These are phyloP conservation scores for Plasmodium ovale DNA, from an alignment of 169 alveolate genomes.

Conservation along the genomic window DNA sequence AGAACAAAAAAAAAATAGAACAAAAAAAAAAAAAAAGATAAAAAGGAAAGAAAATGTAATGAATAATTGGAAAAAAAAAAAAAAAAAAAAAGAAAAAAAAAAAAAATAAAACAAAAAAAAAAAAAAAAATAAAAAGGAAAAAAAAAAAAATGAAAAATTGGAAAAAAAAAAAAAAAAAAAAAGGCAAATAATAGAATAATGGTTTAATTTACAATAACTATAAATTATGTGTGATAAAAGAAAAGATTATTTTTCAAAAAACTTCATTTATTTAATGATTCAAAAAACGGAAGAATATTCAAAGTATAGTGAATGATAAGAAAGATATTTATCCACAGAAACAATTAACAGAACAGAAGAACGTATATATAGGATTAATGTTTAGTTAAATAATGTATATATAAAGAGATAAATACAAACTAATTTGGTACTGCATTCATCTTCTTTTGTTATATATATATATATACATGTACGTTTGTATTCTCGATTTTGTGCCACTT, in stretches of 20 bases:
- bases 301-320: too few relatives aligned
- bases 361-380: neutral
- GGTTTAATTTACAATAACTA: neutral
- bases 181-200: neutral
- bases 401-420: neutral
- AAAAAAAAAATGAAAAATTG: too few relatives aligned
- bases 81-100: too few relatives aligned
- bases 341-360: neutral
- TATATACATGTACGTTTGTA: too few relatives aligned
- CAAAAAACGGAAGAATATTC: neutral
- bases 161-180: too few relatives aligned
- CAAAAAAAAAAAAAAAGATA: conserved; percentile 6
- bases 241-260: neutral
- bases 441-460: neutral
- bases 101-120: too few relatives aligned
- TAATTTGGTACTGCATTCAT: neutral
- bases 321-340: neutral
- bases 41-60: neutral
- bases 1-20: neutral
- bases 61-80: too few relatives aligned
- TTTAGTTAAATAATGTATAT: neutral
- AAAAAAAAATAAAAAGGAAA: too few relatives aligned
- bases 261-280: neutral
- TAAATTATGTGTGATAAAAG: too few relatives aligned
- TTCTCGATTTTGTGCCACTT: neutral